These are phyloP conservation scores for Trypanosoma rangeli DNA, from an alignment of 208 protist species.

Conservation along the genomic window DNA sequence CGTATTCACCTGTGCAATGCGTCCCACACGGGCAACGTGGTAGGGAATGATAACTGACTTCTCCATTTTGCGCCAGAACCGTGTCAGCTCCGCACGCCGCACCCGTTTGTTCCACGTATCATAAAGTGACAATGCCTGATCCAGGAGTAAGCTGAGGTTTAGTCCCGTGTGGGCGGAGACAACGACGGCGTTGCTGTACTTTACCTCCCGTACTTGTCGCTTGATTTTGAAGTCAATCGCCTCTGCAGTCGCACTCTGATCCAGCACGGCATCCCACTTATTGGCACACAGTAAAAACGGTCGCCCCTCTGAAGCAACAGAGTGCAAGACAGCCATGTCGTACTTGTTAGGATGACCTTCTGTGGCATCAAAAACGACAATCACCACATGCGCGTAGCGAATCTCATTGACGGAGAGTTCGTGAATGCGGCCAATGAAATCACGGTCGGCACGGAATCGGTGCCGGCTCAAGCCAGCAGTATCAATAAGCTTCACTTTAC, in stretches of 20 bases:
- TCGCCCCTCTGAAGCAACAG: slow-evolving; percentile 79
- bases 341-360: slow-evolving; percentile 92
- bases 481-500: slow-evolving; percentile 89
- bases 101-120: slow-evolving; percentile 92
- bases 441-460: slow-evolving; percentile 75
- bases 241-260: slow-evolving; percentile 87
- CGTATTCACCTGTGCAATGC: slow-evolving; percentile 86
- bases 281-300: slow-evolving; percentile 90
- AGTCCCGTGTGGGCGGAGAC: slow-evolving; percentile 85
- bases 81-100: slow-evolving; percentile 73
- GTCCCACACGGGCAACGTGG: slow-evolving; percentile 82
- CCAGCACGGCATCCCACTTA: slow-evolving; percentile 92
- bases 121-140: slow-evolving; percentile 82
- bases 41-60: slow-evolving; percentile 89
- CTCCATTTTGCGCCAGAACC: slow-evolving; percentile 91
- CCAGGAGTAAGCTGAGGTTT: slow-evolving; percentile 89
- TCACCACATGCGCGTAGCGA: slow-evolving; percentile 83
- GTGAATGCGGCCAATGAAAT: slow-evolving; percentile 84
- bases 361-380: slow-evolving; percentile 92
- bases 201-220: slow-evolving; percentile 87
- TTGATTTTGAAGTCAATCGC: slow-evolving; percentile 94
- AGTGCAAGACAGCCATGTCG: slow-evolving; percentile 90
- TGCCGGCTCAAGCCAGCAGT: slow-evolving; percentile 82
- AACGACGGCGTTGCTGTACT: slow-evolving; percentile 89
- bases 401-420: slow-evolving; percentile 78